phyloP scores from a whole-genome alignment of 148 eudicot species.

The Camellia sinensis region DNA sequence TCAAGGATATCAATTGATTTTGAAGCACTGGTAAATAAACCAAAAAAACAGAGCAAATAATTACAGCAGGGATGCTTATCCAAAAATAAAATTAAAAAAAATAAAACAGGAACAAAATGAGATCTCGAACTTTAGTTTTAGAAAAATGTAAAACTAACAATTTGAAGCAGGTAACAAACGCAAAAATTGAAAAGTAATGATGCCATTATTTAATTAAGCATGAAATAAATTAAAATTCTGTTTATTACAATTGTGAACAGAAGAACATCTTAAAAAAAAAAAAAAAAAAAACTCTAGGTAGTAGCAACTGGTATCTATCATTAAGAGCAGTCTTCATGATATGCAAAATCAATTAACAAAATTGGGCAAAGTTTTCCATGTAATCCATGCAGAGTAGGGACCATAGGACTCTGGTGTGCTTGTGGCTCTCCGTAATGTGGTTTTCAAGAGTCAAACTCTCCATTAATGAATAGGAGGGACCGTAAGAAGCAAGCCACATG shows the following conservation, averaged over 20 bases:
- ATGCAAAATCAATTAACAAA: background rate
- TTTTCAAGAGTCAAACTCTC: background rate
- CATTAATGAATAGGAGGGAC: background rate
- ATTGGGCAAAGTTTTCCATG: slow-evolving; percentile 1
- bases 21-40: slow-evolving; percentile 54
- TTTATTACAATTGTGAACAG: background rate
- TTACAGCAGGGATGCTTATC: background rate
- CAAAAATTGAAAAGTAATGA: background rate
- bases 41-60: slow-evolving; percentile 8
- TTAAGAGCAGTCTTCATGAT: background rate
- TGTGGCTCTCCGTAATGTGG: background rate
- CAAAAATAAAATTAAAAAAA: too few relatives aligned
- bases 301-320: background rate
- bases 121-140: background rate
- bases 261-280: slow-evolving; percentile 1
- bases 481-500: background rate
- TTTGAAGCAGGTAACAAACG: background rate
- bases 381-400: background rate
- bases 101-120: background rate
- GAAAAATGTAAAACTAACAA: background rate
- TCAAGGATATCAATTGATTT: slow-evolving; percentile 97
- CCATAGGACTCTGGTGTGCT: background rate
- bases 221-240: background rate
- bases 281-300: background rate
- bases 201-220: background rate